A percentile compares a stretch with the other conserved stretches of the same genome.
These are phyloP conservation scores for Cercospora zeae-maydis DNA, from an alignment of 2,329 filamentous ascomycete genomes.

Conservation along the genomic window DNA sequence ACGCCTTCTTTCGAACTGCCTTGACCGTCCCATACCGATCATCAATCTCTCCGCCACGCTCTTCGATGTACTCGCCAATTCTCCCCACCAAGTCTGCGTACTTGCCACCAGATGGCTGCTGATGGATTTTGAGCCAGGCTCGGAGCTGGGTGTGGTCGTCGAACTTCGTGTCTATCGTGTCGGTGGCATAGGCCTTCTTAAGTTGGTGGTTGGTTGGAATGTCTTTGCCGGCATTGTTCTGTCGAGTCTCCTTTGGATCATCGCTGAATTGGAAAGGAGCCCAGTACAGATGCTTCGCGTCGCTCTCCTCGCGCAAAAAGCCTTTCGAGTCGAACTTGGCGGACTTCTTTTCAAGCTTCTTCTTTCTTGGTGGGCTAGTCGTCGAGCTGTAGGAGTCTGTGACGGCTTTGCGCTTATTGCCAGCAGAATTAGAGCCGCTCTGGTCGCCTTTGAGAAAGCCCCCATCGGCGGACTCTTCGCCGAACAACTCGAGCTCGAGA, in stretches of 20 bases:
- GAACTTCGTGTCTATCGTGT: not conserved
- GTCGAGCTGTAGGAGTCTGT: not conserved
- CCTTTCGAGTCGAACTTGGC: not conserved
- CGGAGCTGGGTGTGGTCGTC: not conserved
- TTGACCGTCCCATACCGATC: not conserved
- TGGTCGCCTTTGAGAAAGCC: not conserved
- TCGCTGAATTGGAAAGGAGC: not conserved
- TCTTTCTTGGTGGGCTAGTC: not conserved
- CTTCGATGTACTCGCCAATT: not conserved
- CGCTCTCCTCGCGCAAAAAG: not conserved
- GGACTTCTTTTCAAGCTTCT: not conserved
- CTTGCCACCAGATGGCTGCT: not conserved
- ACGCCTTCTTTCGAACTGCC: too few relatives aligned
- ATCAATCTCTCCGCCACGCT: not conserved
- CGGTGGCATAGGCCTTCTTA: not conserved
- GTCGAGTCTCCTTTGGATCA: not conserved
- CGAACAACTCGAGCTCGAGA: slow-evolving; percentile 1
- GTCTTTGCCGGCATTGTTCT: not conserved
- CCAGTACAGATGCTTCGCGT: not conserved
- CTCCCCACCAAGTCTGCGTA: not conserved
- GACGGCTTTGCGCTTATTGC: not conserved
- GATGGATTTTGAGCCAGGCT: slow-evolving; percentile 1
- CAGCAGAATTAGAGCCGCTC: not conserved
- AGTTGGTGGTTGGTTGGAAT: not conserved
- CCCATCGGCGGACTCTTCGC: not conserved